Evolutionary conservation across 2,329 filamentous ascomycete species (phyloP).

Genomic region (Metarhizium brunneum): DNA sequence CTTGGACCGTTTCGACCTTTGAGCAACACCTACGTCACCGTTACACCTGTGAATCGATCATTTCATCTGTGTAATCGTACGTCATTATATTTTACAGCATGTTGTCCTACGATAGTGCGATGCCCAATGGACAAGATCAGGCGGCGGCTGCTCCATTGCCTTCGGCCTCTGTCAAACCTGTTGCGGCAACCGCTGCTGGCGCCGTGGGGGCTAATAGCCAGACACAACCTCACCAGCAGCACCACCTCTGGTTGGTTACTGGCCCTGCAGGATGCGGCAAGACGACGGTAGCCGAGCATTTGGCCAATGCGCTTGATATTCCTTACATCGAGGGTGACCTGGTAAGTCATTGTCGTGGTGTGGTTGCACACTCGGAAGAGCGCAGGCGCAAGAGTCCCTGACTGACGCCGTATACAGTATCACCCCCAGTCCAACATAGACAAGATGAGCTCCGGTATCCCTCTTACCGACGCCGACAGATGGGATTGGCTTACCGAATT

Average conservation of each 20-base stretch:
- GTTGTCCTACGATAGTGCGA: constrained; percentile 4
- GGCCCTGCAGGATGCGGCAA: constrained; percentile 75
- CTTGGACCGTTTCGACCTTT: not conserved
- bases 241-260: constrained; percentile 74
- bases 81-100: not conserved
- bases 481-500: constrained; percentile 93
- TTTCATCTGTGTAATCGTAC: not conserved
- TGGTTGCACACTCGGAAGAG: not conserved
- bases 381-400: not conserved
- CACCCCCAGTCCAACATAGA: constrained; percentile 72
- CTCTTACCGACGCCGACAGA: constrained; percentile 84
- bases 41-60: not conserved
- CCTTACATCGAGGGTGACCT: constrained; percentile 73
- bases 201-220: constrained; percentile 15
- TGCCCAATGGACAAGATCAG: constrained; percentile 3
- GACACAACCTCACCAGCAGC: constrained; percentile 29
- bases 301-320: constrained; percentile 52
- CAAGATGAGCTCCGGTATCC: constrained; percentile 80
- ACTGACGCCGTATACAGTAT: constrained; percentile 39
- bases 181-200: constrained; percentile 16
- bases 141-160: not conserved
- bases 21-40: not conserved
- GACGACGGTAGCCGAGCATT: constrained; percentile 60
- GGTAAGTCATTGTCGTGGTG: constrained; percentile 33
- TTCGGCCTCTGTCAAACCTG: constrained; percentile 1